These are phyloP conservation scores for Acer yangbiense DNA, from an alignment of 345 rosid species.

Conservation along the genomic window DNA sequence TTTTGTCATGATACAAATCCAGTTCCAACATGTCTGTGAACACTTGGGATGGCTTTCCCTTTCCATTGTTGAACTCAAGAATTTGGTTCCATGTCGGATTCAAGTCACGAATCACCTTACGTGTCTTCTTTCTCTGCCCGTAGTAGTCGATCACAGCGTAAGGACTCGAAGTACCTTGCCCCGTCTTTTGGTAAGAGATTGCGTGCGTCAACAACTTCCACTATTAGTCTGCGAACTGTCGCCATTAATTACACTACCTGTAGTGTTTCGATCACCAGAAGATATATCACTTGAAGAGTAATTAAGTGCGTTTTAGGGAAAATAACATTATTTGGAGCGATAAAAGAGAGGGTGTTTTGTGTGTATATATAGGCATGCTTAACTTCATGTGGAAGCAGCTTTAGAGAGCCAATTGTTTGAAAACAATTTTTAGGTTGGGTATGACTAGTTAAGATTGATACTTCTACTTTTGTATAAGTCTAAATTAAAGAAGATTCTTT, in stretches of 20 bases:
- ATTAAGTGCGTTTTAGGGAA: not conserved
- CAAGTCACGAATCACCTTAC: slow-evolving; percentile 56
- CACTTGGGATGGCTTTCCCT: slow-evolving; percentile 47
- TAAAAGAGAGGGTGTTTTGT: slow-evolving; percentile 2
- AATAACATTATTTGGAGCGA: slow-evolving; percentile 5
- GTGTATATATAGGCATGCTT: slow-evolving; percentile 21
- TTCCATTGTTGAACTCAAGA: slow-evolving; percentile 61
- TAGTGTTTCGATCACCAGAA: not conserved
- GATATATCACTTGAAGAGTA: not conserved
- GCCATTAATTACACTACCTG: slow-evolving; percentile 30
- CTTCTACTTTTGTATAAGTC: too few species aligned
- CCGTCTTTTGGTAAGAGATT: slow-evolving; percentile 77
- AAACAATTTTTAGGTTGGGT: too few species aligned
- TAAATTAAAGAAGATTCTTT: slow-evolving; percentile 30
- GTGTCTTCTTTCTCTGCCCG: slow-evolving; percentile 72
- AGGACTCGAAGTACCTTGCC: slow-evolving; percentile 86
- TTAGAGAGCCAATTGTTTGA: not conserved
- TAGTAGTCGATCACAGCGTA: slow-evolving; percentile 74
- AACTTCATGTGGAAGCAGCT: slow-evolving; percentile 39
- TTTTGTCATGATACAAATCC: slow-evolving; percentile 74
- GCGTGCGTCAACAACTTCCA: slow-evolving; percentile 78
- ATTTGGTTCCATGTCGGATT: slow-evolving; percentile 76
- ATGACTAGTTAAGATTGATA: too few species aligned
- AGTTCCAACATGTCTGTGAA: slow-evolving; percentile 69
- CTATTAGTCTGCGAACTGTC: slow-evolving; percentile 56